Base-by-base conservation (phyloP, 2,329 filamentous ascomycete genomes). In the Fusarium goolgardi region DNA sequence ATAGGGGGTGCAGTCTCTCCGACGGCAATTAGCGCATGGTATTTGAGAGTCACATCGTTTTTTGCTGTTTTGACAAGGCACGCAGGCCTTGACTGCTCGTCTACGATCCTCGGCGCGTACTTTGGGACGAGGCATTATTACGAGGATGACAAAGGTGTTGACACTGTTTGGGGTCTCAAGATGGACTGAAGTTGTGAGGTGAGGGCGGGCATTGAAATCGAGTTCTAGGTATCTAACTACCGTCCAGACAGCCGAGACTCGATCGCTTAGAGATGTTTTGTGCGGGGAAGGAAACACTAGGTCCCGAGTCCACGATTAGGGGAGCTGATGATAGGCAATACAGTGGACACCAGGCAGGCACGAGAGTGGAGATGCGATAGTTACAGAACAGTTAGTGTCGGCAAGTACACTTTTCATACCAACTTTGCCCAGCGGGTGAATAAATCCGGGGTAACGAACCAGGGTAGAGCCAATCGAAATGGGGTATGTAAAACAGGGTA, bases 121-220 rank as follows among this genome's bases (percentile, higher is more conserved):
- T 23, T 40, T 40, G 0, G 37, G 37, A 23, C 37, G 37, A 15
- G 37, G 37, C 37, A 40, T 40, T 15, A 3, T 40, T 12, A 40
- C 13, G 13, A 16, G 2, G 7, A 39, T 39, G 35, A 13, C 18
- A 4, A 8, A 2, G 32, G 0, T 1, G n/a, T 5, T 15, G 11
- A 15, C 10, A n/a, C 3, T 20, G 10, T 13, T 4, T 21, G n/a
- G 7, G 0, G 5, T 20, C 18, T 37, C 9, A n/a, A 37, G 16
- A 37, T 39, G 11, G 35, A 39, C 35, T 13, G 6, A 39, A n/a
- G 20, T 34, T n/a, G n/a, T n/a, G n/a, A n/a, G n/a, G n/a, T 39
- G 11, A 13, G 12, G 11, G n/a, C 12, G 12, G n/a, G 20, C 11
- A 40, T 20, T 15, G n/a, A 40, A 8, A 21, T 13, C 12, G 6